A percentile compares a stretch with the other conserved stretches of the same genome.
These are phyloP conservation scores for Stephanodiscus triporus DNA, from an alignment of 108 stramenopile genomes.

Conservation along the genomic window DNA sequence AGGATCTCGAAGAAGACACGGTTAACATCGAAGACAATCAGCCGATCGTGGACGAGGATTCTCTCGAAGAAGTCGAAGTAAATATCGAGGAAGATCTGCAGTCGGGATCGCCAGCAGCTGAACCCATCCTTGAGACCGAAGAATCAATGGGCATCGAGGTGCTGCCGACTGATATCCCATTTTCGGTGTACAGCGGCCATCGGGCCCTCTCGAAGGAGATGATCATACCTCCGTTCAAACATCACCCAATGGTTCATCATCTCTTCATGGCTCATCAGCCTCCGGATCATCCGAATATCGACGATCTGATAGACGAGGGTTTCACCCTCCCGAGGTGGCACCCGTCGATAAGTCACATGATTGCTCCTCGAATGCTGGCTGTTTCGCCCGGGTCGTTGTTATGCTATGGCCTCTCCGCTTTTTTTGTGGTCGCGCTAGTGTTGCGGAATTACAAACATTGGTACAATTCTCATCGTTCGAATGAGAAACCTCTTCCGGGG, in stretches of 20 bases:
- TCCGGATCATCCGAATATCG: conserved; percentile 34
- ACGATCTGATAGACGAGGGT: conserved; percentile 22
- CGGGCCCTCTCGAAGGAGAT: conserved; percentile 16
- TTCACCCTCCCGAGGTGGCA: conserved; percentile 36
- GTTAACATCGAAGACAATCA: no score
- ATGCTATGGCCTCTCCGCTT: conserved; percentile 6
- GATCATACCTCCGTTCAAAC: conserved; percentile 13
- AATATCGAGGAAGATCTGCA: background rate
- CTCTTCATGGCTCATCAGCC: conserved; percentile 26
- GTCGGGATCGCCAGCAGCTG: background rate
- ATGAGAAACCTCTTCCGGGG: conserved; percentile 3
- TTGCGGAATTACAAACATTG: conserved; percentile 6
- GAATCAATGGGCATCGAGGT: conserved; percentile 1
- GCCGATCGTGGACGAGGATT: no score
- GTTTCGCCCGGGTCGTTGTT: conserved; percentile 29
- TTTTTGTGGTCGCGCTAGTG: conserved; percentile 11
- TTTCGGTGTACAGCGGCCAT: conserved; percentile 26
- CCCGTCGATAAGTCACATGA: conserved; percentile 12
- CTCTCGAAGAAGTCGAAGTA: no score
- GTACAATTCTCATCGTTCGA: conserved; percentile 9
- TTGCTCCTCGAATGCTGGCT: conserved; percentile 7
- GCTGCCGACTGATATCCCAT: background rate
- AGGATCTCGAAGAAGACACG: no score
- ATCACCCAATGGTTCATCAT: conserved; percentile 31
- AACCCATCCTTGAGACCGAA: background rate